Base-by-base conservation (phyloP, 1,284 basidiomycete genomes). In the Apiotrichum montevideense region DNA sequence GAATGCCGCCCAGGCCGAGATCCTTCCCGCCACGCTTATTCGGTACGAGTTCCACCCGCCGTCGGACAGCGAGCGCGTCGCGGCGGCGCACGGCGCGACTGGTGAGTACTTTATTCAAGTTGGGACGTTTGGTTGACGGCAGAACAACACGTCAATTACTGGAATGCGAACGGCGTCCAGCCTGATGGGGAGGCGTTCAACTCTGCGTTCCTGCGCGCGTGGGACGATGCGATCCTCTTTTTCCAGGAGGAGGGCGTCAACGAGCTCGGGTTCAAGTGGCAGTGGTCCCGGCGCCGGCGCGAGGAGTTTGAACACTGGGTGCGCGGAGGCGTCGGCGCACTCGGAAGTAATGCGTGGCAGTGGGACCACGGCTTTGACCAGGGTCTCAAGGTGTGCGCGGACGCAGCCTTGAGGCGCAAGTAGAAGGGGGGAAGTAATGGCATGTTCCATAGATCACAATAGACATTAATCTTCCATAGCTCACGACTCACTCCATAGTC, bases 191-290 rank as follows among this genome's bases (percentile, higher is more conserved):
- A 81, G 75, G 79, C 85, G 11, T 90, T 88, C 67, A 78, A 75
- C 33, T 79, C 82, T 1, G 88, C 86, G 1, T 90, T 86, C 68
- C 59, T 76, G 2, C 72, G 78, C 55, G 88, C 87, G 0, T 90
- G 87, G 87, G 81, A 84, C 50, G 87, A 88, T 64, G 83, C 84
- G 0, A 80, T 83, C 65, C 61, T 75, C 47, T 87, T 87, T 74
- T 54, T 70, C 59, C 67, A 29, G 64, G 70, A 57, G 58, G 62
- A 52, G 55, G 79, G 54, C 74, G 79, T 47, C 7, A 65, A 65
- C 60, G 83, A 86, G 71, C 74, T 88, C 29, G 87, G 85, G 34
- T 87, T 87, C 69, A 76, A 79, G 56, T 79, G 79, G 9, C 79
- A 80, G 45, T 87, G 85, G 85, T 75, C 78, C 45, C 81, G 79